These are phyloP conservation scores for Fomitopsis serialis DNA, from an alignment of 768 basidiomycete species.

Conservation along the genomic window DNA sequence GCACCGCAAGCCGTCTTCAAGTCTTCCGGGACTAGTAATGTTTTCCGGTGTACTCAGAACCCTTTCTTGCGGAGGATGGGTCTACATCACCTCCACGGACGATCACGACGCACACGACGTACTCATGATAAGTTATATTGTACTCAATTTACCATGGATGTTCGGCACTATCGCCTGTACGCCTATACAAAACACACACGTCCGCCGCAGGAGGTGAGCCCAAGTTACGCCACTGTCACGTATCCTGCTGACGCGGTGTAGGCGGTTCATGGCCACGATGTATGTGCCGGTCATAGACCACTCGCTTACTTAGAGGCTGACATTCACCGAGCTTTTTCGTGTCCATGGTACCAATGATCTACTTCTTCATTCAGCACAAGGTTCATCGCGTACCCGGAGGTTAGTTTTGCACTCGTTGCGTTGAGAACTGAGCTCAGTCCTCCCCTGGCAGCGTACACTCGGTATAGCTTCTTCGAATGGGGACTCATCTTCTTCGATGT, in stretches of 20 bases:
- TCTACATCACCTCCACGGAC: slow-evolving; percentile 82
- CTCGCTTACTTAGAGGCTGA: not conserved
- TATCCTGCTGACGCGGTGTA: slow-evolving; percentile 20
- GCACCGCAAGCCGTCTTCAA: slow-evolving; percentile 37
- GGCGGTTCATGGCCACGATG: slow-evolving; percentile 49
- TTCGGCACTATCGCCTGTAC: slow-evolving; percentile 58
- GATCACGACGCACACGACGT: slow-evolving; percentile 82
- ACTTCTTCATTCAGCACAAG: slow-evolving; percentile 85
- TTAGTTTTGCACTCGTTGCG: slow-evolving; percentile 25
- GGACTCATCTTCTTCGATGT: slow-evolving; percentile 69
- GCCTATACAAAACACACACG: slow-evolving; percentile 29
- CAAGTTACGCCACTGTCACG: not conserved
- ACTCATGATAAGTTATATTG: slow-evolving; percentile 83
- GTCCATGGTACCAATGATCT: slow-evolving; percentile 66
- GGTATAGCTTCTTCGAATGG: slow-evolving; percentile 89
- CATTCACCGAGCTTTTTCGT: slow-evolving; percentile 56
- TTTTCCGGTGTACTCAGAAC: slow-evolving; percentile 66
- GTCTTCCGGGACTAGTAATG: slow-evolving; percentile 46
- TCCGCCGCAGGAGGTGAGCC: slow-evolving; percentile 50
- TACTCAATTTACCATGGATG: slow-evolving; percentile 90
- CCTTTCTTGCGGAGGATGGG: slow-evolving; percentile 86
- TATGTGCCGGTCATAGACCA: slow-evolving; percentile 21
- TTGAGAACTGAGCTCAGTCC: not conserved
- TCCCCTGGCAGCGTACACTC: slow-evolving; percentile 64
- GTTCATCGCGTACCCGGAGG: slow-evolving; percentile 75